Conservation (phyloP, 208 protist genomes). For the Blechomonas ayalai region DNA sequence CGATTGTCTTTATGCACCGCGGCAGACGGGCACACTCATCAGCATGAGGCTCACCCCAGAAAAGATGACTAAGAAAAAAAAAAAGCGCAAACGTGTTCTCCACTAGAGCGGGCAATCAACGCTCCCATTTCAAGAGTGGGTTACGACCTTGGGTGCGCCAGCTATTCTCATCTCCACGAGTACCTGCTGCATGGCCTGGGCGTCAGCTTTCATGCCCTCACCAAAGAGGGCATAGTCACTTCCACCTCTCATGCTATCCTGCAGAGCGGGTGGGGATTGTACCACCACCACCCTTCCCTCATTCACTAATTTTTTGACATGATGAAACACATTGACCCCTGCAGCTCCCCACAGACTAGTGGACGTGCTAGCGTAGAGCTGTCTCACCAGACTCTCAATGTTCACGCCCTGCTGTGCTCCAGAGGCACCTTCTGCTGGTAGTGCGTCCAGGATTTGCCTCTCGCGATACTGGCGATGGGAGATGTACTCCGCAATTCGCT, state of each 20-base stretch:
- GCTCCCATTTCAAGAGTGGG: too few relatives aligned
- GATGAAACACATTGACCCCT: constrained; percentile 49
- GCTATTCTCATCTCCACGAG: constrained; percentile 27
- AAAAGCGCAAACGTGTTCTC: constrained; percentile 1
- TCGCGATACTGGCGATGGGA: constrained; percentile 38
- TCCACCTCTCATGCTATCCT: constrained; percentile 20
- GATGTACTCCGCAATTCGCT: constrained; percentile 47
- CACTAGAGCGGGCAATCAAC: too few relatives aligned
- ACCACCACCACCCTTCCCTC: constrained; percentile 24
- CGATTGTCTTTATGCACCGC: too few relatives aligned
- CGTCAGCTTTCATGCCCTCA: constrained; percentile 20
- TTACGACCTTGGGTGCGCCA: too few relatives aligned
- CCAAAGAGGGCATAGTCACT: constrained; percentile 40
- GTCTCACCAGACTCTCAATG: constrained; percentile 27
- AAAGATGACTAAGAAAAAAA: too few relatives aligned
- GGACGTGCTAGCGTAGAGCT: constrained; percentile 34
- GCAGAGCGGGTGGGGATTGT: constrained; percentile 4
- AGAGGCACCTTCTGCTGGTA: constrained; percentile 10
- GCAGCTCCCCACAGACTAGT: constrained; percentile 31
- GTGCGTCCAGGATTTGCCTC: constrained; percentile 36
- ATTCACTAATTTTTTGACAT: constrained; percentile 48
- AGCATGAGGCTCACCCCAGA: too few relatives aligned
- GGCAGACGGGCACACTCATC: too few relatives aligned
- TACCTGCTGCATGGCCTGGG: constrained; percentile 13
- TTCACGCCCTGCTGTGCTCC: constrained; percentile 5